These are phyloP conservation scores for Buxus sempervirens DNA, from an alignment of 164 flowering plant species.

Conservation along the genomic window DNA sequence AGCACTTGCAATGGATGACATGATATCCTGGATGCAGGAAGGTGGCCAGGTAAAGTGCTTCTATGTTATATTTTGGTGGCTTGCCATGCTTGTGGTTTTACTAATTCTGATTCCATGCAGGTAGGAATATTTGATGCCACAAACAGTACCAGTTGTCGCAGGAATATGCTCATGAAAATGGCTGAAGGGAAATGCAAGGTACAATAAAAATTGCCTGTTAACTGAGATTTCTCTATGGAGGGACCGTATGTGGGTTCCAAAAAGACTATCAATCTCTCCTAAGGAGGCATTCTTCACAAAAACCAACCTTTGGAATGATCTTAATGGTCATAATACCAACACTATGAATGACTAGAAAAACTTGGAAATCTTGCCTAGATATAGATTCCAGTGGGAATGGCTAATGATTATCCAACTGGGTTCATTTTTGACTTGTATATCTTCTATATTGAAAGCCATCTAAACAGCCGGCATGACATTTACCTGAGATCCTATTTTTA, in stretches of 20 bases:
- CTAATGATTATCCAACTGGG: too few species aligned
- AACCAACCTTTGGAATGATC: neutral
- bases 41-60: constrained; percentile 84
- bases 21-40: constrained; percentile 99
- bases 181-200: constrained; percentile 99
- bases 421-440: too few species aligned
- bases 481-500: neutral
- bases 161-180: constrained; percentile 99
- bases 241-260: neutral
- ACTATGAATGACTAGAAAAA: too few species aligned
- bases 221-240: neutral
- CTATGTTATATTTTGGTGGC: neutral
- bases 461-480: neutral
- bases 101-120: constrained; percentile 31
- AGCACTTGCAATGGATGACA: constrained; percentile 97
- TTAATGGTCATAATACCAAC: neutral
- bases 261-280: neutral
- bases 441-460: neutral
- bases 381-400: neutral
- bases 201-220: neutral
- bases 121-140: constrained; percentile 99
- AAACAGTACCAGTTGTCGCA: constrained; percentile 70
- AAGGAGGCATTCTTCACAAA: neutral
- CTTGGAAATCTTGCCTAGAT: neutral
- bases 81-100: neutral